phyloP scores from a whole-genome alignment of 2,329 filamentous ascomycete genomes.

The Xylaria arbuscula region DNA sequence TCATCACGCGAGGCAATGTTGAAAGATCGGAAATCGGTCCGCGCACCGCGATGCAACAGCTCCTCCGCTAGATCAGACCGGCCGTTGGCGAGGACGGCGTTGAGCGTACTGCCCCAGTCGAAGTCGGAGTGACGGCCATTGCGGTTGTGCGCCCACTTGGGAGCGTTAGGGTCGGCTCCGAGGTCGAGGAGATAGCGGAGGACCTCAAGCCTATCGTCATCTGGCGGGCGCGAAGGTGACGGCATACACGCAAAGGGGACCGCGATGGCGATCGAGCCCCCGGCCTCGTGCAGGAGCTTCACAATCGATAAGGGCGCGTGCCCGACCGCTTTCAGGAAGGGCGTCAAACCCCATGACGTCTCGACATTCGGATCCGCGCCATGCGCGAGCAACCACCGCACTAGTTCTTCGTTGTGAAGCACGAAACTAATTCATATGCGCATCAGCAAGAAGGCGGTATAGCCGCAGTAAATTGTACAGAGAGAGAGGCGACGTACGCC shows the following conservation, averaged over 20 bases:
- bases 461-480: not conserved
- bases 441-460: not conserved
- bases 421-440: not conserved
- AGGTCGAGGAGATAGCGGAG: slow-evolving; percentile 8
- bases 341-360: not conserved
- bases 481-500: not conserved
- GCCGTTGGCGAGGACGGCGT: not conserved
- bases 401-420: not conserved
- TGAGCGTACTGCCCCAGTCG: not conserved
- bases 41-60: not conserved
- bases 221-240: not conserved
- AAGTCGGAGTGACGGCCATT: not conserved
- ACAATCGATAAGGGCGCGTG: not conserved
- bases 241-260: not conserved
- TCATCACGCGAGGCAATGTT: slow-evolving; percentile 2
- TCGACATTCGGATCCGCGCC: not conserved
- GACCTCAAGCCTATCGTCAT: not conserved
- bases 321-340: not conserved
- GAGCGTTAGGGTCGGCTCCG: not conserved
- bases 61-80: not conserved
- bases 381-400: slow-evolving; percentile 3
- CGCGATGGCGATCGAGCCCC: slow-evolving; percentile 1
- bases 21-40: not conserved
- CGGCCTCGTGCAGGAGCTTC: not conserved
- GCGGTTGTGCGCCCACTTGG: slow-evolving; percentile 1